A percentile compares a stretch with the other conserved stretches of the same genome.
Conservation (phyloP, 2,329 filamentous ascomycete species). For the Exophiala sp. region DNA sequence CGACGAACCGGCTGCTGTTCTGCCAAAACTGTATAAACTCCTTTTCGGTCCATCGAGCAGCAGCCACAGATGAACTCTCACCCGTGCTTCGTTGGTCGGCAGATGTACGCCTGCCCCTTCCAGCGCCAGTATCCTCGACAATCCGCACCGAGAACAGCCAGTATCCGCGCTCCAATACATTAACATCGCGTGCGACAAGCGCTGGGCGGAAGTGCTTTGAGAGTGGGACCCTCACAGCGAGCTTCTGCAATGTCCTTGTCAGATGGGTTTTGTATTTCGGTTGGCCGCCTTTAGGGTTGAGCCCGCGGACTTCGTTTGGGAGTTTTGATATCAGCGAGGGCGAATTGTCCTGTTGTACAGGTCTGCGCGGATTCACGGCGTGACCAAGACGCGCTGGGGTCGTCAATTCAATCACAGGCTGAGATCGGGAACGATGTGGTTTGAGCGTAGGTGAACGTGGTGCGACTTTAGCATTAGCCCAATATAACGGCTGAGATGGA, state of each 20-base stretch:
- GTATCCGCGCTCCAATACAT: slow-evolving; percentile 68
- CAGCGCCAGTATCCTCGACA: slow-evolving; percentile 14
- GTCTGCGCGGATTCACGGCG: neutral
- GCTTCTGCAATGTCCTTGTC: slow-evolving; percentile 52
- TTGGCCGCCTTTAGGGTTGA: slow-evolving; percentile 10
- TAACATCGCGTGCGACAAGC: slow-evolving; percentile 48
- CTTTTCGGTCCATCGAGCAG: slow-evolving; percentile 30
- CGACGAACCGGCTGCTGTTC: slow-evolving; percentile 38
- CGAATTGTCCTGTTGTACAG: neutral
- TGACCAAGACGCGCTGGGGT: slow-evolving; percentile 3
- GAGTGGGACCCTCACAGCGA: slow-evolving; percentile 54
- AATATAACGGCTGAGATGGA: slow-evolving; percentile 9
- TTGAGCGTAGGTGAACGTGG: neutral
- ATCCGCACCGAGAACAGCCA: slow-evolving; percentile 68
- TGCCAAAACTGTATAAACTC: slow-evolving; percentile 42
- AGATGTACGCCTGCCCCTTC: slow-evolving; percentile 32
- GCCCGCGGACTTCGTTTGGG: slow-evolving; percentile 7
- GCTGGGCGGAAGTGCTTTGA: slow-evolving; percentile 53
- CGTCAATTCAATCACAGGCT: slow-evolving; percentile 5
- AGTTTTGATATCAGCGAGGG: slow-evolving; percentile 2
- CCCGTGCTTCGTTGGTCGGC: slow-evolving; percentile 30
- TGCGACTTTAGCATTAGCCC: neutral
- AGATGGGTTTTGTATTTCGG: slow-evolving; percentile 46
- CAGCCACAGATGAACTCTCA: neutral
- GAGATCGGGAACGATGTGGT: neutral